These are phyloP conservation scores for Hemisphaericaspora nanyangensis DNA, from an alignment of 805 yeast species.

Conservation along the genomic window DNA sequence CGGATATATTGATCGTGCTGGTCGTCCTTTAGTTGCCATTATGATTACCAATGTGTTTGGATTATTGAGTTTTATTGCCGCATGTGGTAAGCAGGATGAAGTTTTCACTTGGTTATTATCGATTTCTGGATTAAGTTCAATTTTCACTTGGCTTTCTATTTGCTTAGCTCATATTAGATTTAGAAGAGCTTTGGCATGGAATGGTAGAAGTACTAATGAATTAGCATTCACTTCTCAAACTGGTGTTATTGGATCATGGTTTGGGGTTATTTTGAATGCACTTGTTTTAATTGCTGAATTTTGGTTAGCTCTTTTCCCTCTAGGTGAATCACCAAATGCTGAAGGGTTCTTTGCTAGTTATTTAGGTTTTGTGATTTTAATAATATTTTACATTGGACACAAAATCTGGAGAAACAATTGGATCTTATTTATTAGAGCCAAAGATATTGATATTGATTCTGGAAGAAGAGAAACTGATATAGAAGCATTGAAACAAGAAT, in stretches of 20 bases:
- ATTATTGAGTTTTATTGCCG: slow-evolving; percentile 51
- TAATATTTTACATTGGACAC: slow-evolving; percentile 37
- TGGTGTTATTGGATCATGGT: slow-evolving; percentile 33
- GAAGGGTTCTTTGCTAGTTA: slow-evolving; percentile 32
- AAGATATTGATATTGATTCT: slow-evolving; percentile 36
- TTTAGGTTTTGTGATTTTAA: slow-evolving; percentile 34
- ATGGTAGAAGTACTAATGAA: slow-evolving; percentile 35
- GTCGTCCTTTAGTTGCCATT: slow-evolving; percentile 75
- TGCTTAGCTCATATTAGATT: slow-evolving; percentile 37
- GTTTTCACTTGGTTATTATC: slow-evolving; percentile 39
- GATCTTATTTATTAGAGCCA: slow-evolving; percentile 32
- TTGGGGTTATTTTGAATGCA: slow-evolving; percentile 27
- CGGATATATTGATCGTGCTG: slow-evolving; percentile 69
- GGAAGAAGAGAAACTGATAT: slow-evolving; percentile 42
- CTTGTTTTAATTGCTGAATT: slow-evolving; percentile 40
- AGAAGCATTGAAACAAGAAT: slow-evolving; percentile 34
- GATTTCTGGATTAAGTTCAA: slow-evolving; percentile 38
- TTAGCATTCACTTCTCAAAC: slow-evolving; percentile 34
- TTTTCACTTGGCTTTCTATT: slow-evolving; percentile 40
- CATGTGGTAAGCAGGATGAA: slow-evolving; percentile 36
- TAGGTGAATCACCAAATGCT: slow-evolving; percentile 35
- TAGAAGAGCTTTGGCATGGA: slow-evolving; percentile 31
- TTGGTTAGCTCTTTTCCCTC: slow-evolving; percentile 40
- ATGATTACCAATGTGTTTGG: slow-evolving; percentile 51
- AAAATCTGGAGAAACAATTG: slow-evolving; percentile 38